These are phyloP conservation scores for Calonectria leucothoes DNA, from an alignment of 2,329 filamentous ascomycete genomes.

Conservation along the genomic window DNA sequence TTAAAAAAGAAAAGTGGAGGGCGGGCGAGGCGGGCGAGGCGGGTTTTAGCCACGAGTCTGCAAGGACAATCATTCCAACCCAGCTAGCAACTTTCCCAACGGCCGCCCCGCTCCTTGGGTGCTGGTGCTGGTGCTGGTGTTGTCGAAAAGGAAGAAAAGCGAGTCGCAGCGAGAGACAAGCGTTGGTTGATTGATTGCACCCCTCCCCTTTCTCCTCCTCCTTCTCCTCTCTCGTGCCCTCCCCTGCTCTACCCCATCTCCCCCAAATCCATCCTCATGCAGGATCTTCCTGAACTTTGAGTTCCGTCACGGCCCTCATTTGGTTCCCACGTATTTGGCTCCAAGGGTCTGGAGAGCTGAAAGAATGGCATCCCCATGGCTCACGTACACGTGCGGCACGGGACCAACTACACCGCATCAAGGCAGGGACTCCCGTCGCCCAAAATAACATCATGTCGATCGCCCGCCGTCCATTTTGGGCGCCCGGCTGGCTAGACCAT, in stretches of 20 bases:
- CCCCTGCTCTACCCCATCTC: neutral
- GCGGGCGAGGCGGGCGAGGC: constrained; percentile 20
- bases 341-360: neutral
- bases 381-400: constrained; percentile 3
- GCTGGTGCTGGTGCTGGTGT: neutral
- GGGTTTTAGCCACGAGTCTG: constrained; percentile 16
- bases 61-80: constrained; percentile 17
- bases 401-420: neutral
- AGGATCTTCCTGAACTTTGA: neutral
- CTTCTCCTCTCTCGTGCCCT: neutral
- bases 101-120: constrained; percentile 3
- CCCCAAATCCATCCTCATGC: neutral
- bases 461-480: neutral
- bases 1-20: neutral
- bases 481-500: neutral
- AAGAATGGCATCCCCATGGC: neutral
- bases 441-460: constrained; percentile 9
- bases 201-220: neutral
- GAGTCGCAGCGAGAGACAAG: neutral
- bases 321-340: neutral
- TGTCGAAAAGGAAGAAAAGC: neutral
- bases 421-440: constrained; percentile 3
- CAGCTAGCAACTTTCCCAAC: constrained; percentile 11
- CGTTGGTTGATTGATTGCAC: neutral
- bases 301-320: neutral